These are phyloP conservation scores for Coleophoma eucalyptorum DNA, from an alignment of 2,329 filamentous ascomycete species.

Conservation along the genomic window DNA sequence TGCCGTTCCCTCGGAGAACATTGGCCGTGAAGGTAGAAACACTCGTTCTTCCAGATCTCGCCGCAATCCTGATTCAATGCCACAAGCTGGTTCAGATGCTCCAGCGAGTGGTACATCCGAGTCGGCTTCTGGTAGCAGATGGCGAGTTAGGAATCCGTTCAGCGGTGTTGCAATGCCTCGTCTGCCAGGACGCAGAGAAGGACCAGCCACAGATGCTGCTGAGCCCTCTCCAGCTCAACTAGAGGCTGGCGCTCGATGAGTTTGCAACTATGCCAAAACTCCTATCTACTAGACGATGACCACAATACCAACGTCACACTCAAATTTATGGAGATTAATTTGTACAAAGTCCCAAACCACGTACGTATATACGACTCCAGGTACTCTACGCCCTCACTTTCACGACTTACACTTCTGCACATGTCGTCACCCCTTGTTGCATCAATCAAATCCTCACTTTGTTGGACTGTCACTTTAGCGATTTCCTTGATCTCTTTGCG, in stretches of 20 bases:
- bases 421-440: slow-evolving; percentile 1
- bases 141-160: slow-evolving; percentile 22
- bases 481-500: slow-evolving; percentile 7
- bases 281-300: too few species aligned
- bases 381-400: too few species aligned
- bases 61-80: slow-evolving; percentile 1
- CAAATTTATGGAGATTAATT: not conserved
- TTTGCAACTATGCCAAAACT: not conserved
- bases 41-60: slow-evolving; percentile 11
- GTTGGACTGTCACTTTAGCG: slow-evolving; percentile 17
- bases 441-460: slow-evolving; percentile 1
- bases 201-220: slow-evolving; percentile 4
- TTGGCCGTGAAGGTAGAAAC: slow-evolving; percentile 2
- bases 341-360: not conserved
- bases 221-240: slow-evolving; percentile 27
- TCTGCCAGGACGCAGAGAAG: slow-evolving; percentile 13
- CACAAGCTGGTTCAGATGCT: not conserved
- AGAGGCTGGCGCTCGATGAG: slow-evolving; percentile 19
- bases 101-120: slow-evolving; percentile 3
- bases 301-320: not conserved
- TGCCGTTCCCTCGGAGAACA: not conserved
- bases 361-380: not conserved
- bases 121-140: slow-evolving; percentile 13
- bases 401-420: not conserved
- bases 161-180: slow-evolving; percentile 16